Percentiles rank a stretch among this genome's conserved stretches.
Evolutionary conservation across 306 rosid genomes (phyloP).

Genomic region (Medicago truncatula): DNA sequence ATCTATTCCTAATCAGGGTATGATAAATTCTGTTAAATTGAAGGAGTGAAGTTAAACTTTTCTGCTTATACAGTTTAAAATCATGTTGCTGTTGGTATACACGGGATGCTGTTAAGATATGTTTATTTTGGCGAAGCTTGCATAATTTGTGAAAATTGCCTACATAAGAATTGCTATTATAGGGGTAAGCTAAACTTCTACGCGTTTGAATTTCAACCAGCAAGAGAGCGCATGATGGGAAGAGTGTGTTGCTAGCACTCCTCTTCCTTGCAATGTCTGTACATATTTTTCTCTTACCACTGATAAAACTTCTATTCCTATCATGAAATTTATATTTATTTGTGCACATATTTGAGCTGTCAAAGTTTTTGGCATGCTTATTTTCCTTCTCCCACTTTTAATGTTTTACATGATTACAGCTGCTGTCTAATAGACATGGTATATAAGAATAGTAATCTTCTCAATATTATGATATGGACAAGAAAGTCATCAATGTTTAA

Average conservation of each 20-base stretch:
- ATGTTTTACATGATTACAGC: slow-evolving; percentile 4
- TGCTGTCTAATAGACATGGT: background rate
- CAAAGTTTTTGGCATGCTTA: background rate
- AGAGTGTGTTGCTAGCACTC: slow-evolving; percentile 6
- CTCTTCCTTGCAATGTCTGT: background rate
- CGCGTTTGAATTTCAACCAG: background rate
- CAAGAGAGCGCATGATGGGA: background rate
- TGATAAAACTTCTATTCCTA: slow-evolving; percentile 1
- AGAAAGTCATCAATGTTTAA: slow-evolving; percentile 19
- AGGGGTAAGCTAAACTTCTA: background rate
- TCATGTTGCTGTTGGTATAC: slow-evolving; percentile 26
- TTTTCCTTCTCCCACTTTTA: background rate
- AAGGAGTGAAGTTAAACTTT: slow-evolving; percentile 23
- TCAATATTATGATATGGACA: slow-evolving; percentile 22
- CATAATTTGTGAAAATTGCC: background rate
- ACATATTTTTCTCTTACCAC: background rate
- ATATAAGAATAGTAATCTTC: slow-evolving; percentile 12
- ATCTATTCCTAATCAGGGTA: slow-evolving; percentile 92
- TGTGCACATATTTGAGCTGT: background rate
- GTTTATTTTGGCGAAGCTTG: slow-evolving; percentile 24
- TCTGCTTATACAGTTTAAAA: background rate
- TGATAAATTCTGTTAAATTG: slow-evolving; percentile 38
- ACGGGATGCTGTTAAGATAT: background rate
- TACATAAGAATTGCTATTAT: slow-evolving; percentile 6
- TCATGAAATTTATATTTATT: slow-evolving; percentile 6